phyloP scores from a whole-genome alignment of 2,329 filamentous ascomycete genomes.

The Fusarium falciforme region DNA sequence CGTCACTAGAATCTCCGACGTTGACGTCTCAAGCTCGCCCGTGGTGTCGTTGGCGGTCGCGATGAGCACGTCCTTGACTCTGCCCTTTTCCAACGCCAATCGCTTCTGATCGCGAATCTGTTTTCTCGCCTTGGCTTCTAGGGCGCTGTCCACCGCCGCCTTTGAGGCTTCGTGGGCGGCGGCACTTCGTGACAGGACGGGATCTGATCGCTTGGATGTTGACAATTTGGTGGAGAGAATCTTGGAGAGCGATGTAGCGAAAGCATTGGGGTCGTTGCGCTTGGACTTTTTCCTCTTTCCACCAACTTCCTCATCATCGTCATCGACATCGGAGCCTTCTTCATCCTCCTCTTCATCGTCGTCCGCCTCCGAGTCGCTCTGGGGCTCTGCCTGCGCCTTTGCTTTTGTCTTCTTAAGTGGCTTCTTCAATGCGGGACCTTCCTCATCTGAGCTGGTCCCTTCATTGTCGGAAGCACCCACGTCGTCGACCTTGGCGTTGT shows the following conservation, averaged over 20 bases:
- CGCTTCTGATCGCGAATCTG: slow-evolving; percentile 85
- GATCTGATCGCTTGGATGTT: slow-evolving; percentile 83
- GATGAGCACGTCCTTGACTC: slow-evolving; percentile 86
- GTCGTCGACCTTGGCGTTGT: slow-evolving; percentile 65
- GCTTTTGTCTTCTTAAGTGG: slow-evolving; percentile 46
- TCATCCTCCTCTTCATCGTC: slow-evolving; percentile 39
- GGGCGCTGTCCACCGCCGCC: slow-evolving; percentile 77
- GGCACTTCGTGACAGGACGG: slow-evolving; percentile 87
- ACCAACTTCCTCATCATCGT: slow-evolving; percentile 52
- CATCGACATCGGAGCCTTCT: slow-evolving; percentile 50
- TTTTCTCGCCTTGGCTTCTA: slow-evolving; percentile 84
- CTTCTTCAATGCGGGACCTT: slow-evolving; percentile 46
- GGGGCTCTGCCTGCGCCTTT: slow-evolving; percentile 40
- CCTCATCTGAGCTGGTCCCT: slow-evolving; percentile 52
- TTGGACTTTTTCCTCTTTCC: slow-evolving; percentile 71
- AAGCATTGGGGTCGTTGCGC: slow-evolving; percentile 90
- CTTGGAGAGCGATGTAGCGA: slow-evolving; percentile 92
- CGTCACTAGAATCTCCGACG: slow-evolving; percentile 70
- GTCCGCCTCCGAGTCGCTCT: slow-evolving; percentile 38
- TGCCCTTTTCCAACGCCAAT: slow-evolving; percentile 83
- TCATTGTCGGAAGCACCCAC: slow-evolving; percentile 54
- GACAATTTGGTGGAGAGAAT: slow-evolving; percentile 92
- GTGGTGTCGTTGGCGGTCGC: slow-evolving; percentile 66
- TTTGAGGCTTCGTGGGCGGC: slow-evolving; percentile 78
- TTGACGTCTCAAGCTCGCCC: slow-evolving; percentile 57